phyloP scores from a whole-genome alignment of 306 rosid genomes.

The Gynostemma pentaphyllum region DNA sequence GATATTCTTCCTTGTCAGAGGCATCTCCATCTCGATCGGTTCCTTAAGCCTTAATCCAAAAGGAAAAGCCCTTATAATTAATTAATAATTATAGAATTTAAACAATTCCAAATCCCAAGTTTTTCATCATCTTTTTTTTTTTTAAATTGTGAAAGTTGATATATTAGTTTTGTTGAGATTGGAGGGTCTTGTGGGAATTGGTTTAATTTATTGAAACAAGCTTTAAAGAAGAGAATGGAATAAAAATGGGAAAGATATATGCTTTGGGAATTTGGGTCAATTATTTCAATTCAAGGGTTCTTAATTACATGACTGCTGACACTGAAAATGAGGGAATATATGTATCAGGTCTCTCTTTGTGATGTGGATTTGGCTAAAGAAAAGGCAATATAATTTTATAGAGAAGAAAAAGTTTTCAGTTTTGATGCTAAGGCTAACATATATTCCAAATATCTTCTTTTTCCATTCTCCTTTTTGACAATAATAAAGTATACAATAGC shows the following conservation, averaged over 20 bases:
- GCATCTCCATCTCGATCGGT: constrained; percentile 15
- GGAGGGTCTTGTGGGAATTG: neutral
- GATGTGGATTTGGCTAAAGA: neutral
- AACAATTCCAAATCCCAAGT: neutral
- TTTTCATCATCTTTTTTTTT: neutral
- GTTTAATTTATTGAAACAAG: neutral
- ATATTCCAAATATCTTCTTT: constrained; percentile 14
- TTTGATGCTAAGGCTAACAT: neutral
- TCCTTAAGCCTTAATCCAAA: constrained; percentile 17
- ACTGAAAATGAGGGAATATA: neutral
- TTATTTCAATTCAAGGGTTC: neutral
- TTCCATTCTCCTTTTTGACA: constrained; percentile 1
- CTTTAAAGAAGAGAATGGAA: neutral
- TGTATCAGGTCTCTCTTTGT: too few species aligned
- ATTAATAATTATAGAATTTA: too few species aligned
- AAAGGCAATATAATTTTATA: neutral
- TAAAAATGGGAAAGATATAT: neutral
- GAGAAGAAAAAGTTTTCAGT: neutral
- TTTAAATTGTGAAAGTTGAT: neutral
- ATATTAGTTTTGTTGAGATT: neutral
- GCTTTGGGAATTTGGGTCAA: neutral
- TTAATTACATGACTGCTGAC: neutral
- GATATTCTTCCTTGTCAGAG: constrained; percentile 45
- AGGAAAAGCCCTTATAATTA: too few species aligned
- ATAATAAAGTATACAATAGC: neutral